These are phyloP conservation scores for Nephelium lappaceum DNA, from an alignment of 345 rosid genomes.

Conservation along the genomic window DNA sequence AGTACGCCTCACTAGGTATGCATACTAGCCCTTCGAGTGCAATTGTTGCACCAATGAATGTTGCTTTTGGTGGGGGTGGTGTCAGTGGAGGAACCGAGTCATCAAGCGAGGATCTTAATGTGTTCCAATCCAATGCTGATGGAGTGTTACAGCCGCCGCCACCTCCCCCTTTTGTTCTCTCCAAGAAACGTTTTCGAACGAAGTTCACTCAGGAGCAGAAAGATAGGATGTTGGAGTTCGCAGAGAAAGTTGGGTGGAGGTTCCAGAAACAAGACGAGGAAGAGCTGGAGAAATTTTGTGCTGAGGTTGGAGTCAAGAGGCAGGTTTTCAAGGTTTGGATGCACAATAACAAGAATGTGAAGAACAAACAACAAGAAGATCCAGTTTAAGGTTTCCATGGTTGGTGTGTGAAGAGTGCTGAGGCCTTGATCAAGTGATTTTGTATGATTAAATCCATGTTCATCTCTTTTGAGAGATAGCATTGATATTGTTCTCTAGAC, in stretches of 20 bases:
- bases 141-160: constrained; percentile 27
- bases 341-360: constrained; percentile 81
- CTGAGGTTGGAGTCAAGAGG: constrained; percentile 66
- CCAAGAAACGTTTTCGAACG: constrained; percentile 68
- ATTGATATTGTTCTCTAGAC: background rate
- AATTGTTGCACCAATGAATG: constrained; percentile 67
- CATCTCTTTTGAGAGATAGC: background rate
- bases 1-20: constrained; percentile 34
- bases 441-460: background rate
- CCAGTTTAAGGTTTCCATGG: background rate
- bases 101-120: constrained; percentile 74
- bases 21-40: constrained; percentile 52
- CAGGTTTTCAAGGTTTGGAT: constrained; percentile 87
- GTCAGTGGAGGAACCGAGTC: constrained; percentile 58
- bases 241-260: constrained; percentile 81
- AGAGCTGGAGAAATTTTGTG: constrained; percentile 60
- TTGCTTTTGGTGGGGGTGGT: constrained; percentile 60
- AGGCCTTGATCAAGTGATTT: constrained; percentile 3
- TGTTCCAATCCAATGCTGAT: constrained; percentile 49
- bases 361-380: constrained; percentile 46
- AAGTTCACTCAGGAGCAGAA: constrained; percentile 74
- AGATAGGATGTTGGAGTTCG: constrained; percentile 77
- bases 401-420: background rate
- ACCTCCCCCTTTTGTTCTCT: constrained; percentile 51
- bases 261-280: constrained; percentile 71